phyloP scores from a whole-genome alignment of 1,284 basidiomycete species.

The Ustilago esculenta region DNA sequence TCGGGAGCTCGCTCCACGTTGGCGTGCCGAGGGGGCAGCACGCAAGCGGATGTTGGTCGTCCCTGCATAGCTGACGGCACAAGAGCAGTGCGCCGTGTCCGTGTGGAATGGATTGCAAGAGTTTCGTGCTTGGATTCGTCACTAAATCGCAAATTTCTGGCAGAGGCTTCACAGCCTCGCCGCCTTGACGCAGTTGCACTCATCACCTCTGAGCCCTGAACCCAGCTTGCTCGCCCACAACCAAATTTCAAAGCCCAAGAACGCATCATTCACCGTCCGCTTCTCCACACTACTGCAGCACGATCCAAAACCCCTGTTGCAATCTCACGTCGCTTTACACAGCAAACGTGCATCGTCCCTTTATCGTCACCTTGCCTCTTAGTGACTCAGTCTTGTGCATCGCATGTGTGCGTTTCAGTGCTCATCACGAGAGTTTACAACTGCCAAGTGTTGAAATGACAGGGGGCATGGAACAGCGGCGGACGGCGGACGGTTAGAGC shows the following conservation, averaged over 20 bases:
- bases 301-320: background rate
- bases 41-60: conserved; percentile 4
- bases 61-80: background rate
- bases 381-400: no score
- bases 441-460: no score
- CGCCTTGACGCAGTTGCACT: background rate
- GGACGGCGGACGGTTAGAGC: no score
- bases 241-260: conserved; percentile 1
- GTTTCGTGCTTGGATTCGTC: conserved; percentile 17
- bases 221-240: background rate
- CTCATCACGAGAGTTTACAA: no score
- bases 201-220: background rate
- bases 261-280: conserved; percentile 21
- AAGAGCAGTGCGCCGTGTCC: background rate
- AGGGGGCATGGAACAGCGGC: no score
- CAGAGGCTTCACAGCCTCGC: conserved; percentile 1
- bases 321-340: no score
- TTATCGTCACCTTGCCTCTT: no score
- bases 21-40: no score
- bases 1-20: no score
- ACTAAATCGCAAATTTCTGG: background rate
- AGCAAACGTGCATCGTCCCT: no score
- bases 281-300: conserved; percentile 19
- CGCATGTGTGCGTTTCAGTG: no score
- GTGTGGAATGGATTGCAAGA: conserved; percentile 1